These are phyloP conservation scores for Podosphaera xanthii DNA, from an alignment of 2,329 filamentous ascomycete species.

Conservation along the genomic window DNA sequence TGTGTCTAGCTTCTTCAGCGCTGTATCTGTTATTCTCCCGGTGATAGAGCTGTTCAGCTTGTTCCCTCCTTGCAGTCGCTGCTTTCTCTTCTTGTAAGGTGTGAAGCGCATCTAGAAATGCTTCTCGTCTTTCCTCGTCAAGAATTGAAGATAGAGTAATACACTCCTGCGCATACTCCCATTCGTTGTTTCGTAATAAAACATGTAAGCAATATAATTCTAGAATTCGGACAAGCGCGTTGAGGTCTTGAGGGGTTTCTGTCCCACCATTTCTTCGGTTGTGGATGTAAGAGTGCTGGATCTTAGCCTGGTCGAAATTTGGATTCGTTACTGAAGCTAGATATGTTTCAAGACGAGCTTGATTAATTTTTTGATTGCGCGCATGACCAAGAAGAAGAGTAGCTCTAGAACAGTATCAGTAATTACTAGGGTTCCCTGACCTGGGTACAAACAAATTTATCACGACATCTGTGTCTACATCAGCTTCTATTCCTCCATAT, in stretches of 20 bases:
- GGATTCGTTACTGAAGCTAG: slow-evolving; percentile 56
- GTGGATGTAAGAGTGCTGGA: slow-evolving; percentile 21
- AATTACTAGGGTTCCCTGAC: slow-evolving; percentile 1
- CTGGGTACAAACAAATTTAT: slow-evolving; percentile 45
- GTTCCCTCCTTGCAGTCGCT: slow-evolving; percentile 40
- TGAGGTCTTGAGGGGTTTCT: slow-evolving; percentile 64
- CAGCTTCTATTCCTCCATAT: slow-evolving; percentile 70
- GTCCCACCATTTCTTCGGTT: slow-evolving; percentile 31
- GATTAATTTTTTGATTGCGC: slow-evolving; percentile 59
- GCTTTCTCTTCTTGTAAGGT: slow-evolving; percentile 65
- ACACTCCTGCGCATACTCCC: slow-evolving; percentile 87
- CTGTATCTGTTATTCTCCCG: slow-evolving; percentile 33
- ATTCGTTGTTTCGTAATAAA: slow-evolving; percentile 79
- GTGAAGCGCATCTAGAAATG: slow-evolving; percentile 69
- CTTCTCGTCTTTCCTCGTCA: slow-evolving; percentile 76
- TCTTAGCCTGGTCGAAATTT: slow-evolving; percentile 43
- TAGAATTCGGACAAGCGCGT: slow-evolving; percentile 70
- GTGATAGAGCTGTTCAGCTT: slow-evolving; percentile 30
- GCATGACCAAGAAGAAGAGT: slow-evolving; percentile 83
- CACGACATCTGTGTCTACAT: slow-evolving; percentile 86
- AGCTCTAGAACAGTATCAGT: slow-evolving; percentile 30
- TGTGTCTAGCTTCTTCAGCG: slow-evolving; percentile 31
- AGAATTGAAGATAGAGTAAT: slow-evolving; percentile 68
- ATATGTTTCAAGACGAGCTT: slow-evolving; percentile 71
- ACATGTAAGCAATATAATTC: slow-evolving; percentile 92